phyloP scores from a whole-genome alignment of 352 stramenopile genomes.

The Phytophthora sojae region DNA sequence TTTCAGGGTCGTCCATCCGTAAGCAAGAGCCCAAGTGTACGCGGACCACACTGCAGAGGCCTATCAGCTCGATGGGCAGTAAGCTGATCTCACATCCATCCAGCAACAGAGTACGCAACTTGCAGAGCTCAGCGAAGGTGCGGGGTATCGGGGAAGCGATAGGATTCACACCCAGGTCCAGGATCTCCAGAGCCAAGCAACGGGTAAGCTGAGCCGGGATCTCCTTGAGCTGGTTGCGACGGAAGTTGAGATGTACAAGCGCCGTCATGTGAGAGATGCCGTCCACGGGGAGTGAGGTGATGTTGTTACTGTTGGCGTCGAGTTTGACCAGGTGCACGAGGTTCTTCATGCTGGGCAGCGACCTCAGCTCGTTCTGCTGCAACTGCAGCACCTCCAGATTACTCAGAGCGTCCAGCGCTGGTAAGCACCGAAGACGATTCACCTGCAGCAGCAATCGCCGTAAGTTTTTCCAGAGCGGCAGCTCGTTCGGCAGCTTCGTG shows the following conservation, averaged over 20 bases:
- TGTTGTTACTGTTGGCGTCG: constrained; percentile 79
- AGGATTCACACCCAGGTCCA: constrained; percentile 77
- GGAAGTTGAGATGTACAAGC: constrained; percentile 72
- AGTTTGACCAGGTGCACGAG: constrained; percentile 76
- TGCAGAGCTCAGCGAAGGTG: constrained; percentile 49
- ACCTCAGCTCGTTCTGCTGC: constrained; percentile 68
- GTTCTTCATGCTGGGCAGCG: constrained; percentile 69
- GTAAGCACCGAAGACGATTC: constrained; percentile 58
- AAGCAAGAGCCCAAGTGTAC: constrained; percentile 64
- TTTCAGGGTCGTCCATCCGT: constrained; percentile 73
- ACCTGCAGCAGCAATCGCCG: constrained; percentile 64
- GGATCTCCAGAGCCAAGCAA: constrained; percentile 67
- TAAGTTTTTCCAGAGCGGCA: constrained; percentile 65
- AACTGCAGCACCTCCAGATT: constrained; percentile 69
- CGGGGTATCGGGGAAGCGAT: constrained; percentile 52
- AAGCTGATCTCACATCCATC: constrained; percentile 54
- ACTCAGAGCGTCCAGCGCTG: constrained; percentile 54
- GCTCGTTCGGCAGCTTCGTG: constrained; percentile 39
- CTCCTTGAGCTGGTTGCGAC: constrained; percentile 61
- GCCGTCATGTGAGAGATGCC: constrained; percentile 60
- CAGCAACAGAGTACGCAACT: constrained; percentile 76
- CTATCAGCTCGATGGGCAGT: constrained; percentile 75
- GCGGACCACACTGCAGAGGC: constrained; percentile 55
- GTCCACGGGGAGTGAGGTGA: constrained; percentile 48
- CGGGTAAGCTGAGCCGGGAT: constrained; percentile 54